Evolutionary conservation across 345 rosid species (phyloP).

Genomic region (Salix udensis): DNA sequence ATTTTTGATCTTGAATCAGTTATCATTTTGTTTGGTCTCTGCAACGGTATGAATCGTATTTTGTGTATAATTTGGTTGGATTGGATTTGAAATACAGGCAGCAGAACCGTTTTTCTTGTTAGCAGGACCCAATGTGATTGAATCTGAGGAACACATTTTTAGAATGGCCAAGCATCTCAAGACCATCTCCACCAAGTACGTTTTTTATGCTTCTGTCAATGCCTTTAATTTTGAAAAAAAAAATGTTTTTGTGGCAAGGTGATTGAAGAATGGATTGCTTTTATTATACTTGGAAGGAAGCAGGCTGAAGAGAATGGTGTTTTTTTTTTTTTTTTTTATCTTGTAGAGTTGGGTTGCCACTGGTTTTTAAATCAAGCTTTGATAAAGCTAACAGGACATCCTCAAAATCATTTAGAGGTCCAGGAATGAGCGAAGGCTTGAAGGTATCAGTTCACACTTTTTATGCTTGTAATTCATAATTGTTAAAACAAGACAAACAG

Average conservation of each 20-base stretch:
- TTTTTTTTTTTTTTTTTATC: too few relatives aligned
- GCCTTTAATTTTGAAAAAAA: too few relatives aligned
- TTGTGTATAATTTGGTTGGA: not conserved
- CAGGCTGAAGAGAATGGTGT: not conserved
- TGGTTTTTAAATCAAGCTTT: conserved; percentile 94
- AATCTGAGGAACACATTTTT: conserved; percentile 85
- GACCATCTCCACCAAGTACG: conserved; percentile 61
- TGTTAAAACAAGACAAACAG: not conserved
- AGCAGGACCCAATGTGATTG: conserved; percentile 96
- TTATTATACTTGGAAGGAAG: not conserved
- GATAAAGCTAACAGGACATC: conserved; percentile 97
- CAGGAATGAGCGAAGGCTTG: conserved; percentile 87
- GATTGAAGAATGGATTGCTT: not conserved
- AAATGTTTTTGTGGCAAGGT: too few relatives aligned
- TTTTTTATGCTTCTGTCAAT: not conserved
- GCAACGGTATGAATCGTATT: not conserved
- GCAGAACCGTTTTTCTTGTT: conserved; percentile 85
- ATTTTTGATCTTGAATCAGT: not conserved
- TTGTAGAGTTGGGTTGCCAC: conserved; percentile 74
- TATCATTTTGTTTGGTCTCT: not conserved
- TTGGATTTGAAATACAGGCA: conserved; percentile 35
- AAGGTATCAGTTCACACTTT: conserved; percentile 44
- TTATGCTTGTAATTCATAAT: not conserved
- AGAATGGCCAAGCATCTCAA: conserved; percentile 74
- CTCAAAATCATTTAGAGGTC: conserved; percentile 91